A percentile compares a stretch with the other conserved stretches of the same genome.
These are phyloP conservation scores for Vitis hybrid DNA, from an alignment of 177 flowering plant genomes.

Conservation along the genomic window DNA sequence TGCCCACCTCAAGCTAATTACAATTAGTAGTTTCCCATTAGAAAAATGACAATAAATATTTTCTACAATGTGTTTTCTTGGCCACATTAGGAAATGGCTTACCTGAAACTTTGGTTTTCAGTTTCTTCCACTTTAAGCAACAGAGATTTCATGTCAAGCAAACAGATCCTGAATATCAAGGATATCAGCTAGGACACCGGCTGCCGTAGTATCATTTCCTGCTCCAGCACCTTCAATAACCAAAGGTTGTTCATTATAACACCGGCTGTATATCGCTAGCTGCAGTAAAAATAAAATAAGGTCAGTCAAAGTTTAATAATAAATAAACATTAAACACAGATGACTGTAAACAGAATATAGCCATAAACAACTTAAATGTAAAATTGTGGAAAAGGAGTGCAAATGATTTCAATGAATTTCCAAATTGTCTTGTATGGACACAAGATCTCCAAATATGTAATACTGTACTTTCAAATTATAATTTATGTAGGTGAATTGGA, in stretches of 20 bases:
- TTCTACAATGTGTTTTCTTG: too few relatives aligned
- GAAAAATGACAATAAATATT: too few relatives aligned
- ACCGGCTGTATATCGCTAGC: slow-evolving; percentile 79
- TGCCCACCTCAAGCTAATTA: too few relatives aligned
- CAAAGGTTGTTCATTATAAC: slow-evolving; percentile 65
- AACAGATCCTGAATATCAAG: slow-evolving; percentile 79
- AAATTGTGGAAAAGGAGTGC: not conserved
- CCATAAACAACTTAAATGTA: not conserved
- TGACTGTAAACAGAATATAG: not conserved
- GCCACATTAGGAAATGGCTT: too few relatives aligned
- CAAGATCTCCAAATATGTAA: not conserved
- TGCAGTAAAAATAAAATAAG: slow-evolving; percentile 28
- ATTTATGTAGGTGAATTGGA: not conserved
- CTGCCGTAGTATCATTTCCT: slow-evolving; percentile 90
- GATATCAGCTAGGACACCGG: slow-evolving; percentile 92
- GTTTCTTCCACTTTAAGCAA: too few relatives aligned
- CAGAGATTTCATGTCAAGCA: slow-evolving; percentile 19
- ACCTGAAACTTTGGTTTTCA: too few relatives aligned
- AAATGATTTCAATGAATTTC: not conserved
- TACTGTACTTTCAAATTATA: not conserved
- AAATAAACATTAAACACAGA: not conserved
- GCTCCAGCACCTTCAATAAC: slow-evolving; percentile 97
- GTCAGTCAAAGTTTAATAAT: not conserved
- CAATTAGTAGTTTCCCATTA: too few relatives aligned
- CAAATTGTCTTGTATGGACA: not conserved